Evolutionary conservation across 768 basidiomycete genomes (phyloP).

Genomic region (Pleurotus cornucopiae): DNA sequence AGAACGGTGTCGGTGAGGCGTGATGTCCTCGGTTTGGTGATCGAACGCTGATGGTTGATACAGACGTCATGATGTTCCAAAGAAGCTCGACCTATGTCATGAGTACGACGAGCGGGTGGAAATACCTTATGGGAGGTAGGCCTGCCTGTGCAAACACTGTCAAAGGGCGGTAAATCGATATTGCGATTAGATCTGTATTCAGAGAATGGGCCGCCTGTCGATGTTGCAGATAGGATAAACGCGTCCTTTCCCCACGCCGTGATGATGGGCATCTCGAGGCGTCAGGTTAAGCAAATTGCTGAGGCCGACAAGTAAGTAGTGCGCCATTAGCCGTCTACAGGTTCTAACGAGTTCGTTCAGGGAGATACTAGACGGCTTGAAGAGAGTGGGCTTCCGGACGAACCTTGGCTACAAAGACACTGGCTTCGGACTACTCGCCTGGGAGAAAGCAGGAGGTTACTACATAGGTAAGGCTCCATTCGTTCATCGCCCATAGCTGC

Average conservation of each 20-base stretch:
- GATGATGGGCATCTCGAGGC: constrained; percentile 21
- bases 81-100: constrained; percentile 54
- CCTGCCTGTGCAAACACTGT: not conserved
- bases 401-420: constrained; percentile 36
- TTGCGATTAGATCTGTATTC: constrained; percentile 31
- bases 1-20: constrained; percentile 39
- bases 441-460: constrained; percentile 32
- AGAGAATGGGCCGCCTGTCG: constrained; percentile 44
- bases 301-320: constrained; percentile 31
- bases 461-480: constrained; percentile 40
- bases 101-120: constrained; percentile 36
- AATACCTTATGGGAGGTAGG: constrained; percentile 21
- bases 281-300: constrained; percentile 19
- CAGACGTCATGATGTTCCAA: constrained; percentile 44
- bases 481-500: too few species aligned
- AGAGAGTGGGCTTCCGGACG: constrained; percentile 40
- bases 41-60: not conserved
- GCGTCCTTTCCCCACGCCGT: constrained; percentile 40
- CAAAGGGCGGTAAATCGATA: not conserved
- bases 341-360: constrained; percentile 11
- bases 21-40: not conserved
- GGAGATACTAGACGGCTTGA: constrained; percentile 33
- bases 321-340: not conserved
- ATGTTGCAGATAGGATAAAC: constrained; percentile 46
- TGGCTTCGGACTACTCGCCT: constrained; percentile 27